Conservation (phyloP, 345 rosid genomes). For the Eucalyptus marginata region DNA sequence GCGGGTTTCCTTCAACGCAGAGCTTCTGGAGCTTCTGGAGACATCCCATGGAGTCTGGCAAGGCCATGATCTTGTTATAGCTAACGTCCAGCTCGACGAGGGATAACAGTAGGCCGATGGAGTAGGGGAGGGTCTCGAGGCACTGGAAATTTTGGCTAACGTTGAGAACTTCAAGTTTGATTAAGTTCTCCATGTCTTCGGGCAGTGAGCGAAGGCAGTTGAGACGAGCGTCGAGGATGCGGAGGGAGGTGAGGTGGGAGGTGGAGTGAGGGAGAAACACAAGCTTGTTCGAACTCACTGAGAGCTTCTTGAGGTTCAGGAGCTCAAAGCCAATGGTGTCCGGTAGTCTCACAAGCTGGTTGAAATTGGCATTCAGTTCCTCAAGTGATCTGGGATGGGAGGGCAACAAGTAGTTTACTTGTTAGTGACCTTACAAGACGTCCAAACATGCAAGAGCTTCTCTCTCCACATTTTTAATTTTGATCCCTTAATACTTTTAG, state of each 20-base stretch:
- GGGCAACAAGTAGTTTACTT: not conserved
- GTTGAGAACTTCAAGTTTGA: slow-evolving; percentile 60
- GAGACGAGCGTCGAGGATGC: slow-evolving; percentile 55
- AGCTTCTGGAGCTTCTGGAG: slow-evolving; percentile 59
- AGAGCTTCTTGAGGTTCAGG: slow-evolving; percentile 52
- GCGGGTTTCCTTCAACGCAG: slow-evolving; percentile 71
- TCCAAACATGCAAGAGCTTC: not conserved
- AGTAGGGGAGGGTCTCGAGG: slow-evolving; percentile 43
- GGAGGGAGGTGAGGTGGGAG: slow-evolving; percentile 51
- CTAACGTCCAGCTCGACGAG: slow-evolving; percentile 73
- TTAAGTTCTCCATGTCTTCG: slow-evolving; percentile 61
- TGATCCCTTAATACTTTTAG: not conserved
- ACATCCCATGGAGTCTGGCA: slow-evolving; percentile 78
- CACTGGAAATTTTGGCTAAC: slow-evolving; percentile 81
- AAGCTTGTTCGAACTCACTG: slow-evolving; percentile 71
- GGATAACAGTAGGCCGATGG: slow-evolving; percentile 61
- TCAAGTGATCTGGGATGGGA: slow-evolving; percentile 41
- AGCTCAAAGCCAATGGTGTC: slow-evolving; percentile 64
- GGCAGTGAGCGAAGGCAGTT: slow-evolving; percentile 74
- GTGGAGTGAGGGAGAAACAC: slow-evolving; percentile 51
- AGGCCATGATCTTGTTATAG: slow-evolving; percentile 48
- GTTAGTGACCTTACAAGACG: not conserved
- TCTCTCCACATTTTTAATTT: not conserved
- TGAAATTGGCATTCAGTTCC: slow-evolving; percentile 84
- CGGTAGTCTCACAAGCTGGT: slow-evolving; percentile 63